Percentiles rank a stretch among this genome's conserved stretches.
These are phyloP conservation scores for Tranzscheliella williamsii DNA, from an alignment of 1,284 basidiomycete genomes.

Conservation along the genomic window DNA sequence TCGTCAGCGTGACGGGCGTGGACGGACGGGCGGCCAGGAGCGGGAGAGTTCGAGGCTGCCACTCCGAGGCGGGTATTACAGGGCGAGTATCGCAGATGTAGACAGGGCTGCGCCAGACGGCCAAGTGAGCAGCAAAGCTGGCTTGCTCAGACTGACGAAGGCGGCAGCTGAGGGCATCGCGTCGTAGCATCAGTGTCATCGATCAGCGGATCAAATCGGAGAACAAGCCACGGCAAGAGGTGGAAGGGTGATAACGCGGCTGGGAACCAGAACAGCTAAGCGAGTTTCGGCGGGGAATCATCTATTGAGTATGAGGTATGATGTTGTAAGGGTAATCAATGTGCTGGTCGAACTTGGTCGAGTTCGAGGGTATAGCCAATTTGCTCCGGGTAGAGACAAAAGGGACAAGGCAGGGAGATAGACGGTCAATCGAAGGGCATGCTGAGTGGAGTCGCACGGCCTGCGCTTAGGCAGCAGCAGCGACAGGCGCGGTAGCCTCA, in stretches of 20 bases:
- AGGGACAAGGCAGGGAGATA: conserved; percentile 8
- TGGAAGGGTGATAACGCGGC: not conserved
- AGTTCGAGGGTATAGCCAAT: conserved; percentile 37
- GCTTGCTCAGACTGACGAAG: not conserved
- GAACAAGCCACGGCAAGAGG: not conserved
- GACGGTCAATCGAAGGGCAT: conserved; percentile 17
- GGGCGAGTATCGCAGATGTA: not conserved
- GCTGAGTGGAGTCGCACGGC: conserved; percentile 1
- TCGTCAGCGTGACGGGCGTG: not conserved
- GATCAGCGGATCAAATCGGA: not conserved
- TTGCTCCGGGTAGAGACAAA: not conserved
- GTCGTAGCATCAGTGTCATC: not conserved
- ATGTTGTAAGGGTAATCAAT: conserved; percentile 20
- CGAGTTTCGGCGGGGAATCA: not conserved
- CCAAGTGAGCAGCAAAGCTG: not conserved
- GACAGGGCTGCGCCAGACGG: not conserved
- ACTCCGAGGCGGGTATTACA: not conserved
- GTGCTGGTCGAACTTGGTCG: conserved; percentile 40
- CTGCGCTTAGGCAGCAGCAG: conserved; percentile 25
- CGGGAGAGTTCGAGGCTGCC: not conserved
- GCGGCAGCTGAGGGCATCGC: not conserved
- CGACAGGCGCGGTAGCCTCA: conserved; percentile 29
- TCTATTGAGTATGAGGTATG: not conserved
- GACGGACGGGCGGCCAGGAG: not conserved
- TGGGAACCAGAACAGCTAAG: not conserved